Evolutionary conservation across 192 early-diverging fungal genomes (phyloP), one percentile per base, ranked within the genome.

Genomic region (Umbelopsis sp.): DNA sequence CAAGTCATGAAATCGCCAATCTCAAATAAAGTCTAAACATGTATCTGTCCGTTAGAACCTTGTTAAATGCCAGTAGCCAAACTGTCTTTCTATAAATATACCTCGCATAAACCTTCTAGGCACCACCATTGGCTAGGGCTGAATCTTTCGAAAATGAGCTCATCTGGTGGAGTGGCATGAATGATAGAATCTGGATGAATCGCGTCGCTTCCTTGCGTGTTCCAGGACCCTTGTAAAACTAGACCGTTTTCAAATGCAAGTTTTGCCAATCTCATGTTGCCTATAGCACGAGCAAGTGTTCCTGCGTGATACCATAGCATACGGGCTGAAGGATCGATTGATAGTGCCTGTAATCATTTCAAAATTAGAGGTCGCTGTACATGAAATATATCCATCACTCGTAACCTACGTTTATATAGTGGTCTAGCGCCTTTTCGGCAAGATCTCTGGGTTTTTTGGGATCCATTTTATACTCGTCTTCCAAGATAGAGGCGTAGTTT

Each of bases 401-500:
- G 20, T 30, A 16, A 58, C 21, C 25, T 80, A 84, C 82, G 72
- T 82, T 78, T 4, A 85, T 52, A 52, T 82, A 85, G 41, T 67
- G 77, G 16, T 82, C 71, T 22, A 85, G 46, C 16, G 79, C 81
- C 16, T 77, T 68, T 27, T 68, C 52, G 10, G 64, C 64, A 10
- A 65, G 21, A 3, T n/a, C 16, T 2, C 49, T 50, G 1, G 35
- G 52, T 4, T 71, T 48, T 22, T n/a, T 16, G n/a, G 16, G 48
- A n/a, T 37, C 66, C 41, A 21, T 46, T 6, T 49, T 58, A 25
- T 52, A 72, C 27, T 78, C 72, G 15, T 79, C 78, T 53, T 85
- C 84, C 21, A 85, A 66, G 41, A 85, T 80, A 30, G 75, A 69
- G 18, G 84, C 84, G 66, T 85, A 85, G 55, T 85, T 85, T 33